phyloP scores from a whole-genome alignment of 2,329 filamentous ascomycete species.

The Cladosporium austrohemisphaericum region DNA sequence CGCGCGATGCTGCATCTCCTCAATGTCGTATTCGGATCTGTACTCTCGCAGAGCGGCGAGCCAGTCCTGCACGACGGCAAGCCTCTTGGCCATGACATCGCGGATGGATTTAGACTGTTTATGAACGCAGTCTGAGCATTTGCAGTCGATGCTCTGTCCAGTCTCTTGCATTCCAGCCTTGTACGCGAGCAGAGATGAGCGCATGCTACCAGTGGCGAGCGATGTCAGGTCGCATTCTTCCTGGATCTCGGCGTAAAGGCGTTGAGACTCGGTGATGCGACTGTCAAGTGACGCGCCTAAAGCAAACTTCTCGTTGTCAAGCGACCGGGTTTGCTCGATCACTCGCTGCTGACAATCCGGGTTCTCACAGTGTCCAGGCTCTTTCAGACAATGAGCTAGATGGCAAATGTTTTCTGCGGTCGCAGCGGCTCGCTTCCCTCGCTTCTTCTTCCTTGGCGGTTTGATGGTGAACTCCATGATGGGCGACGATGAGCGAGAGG shows the following conservation, averaged over 20 bases:
- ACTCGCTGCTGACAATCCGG: neutral
- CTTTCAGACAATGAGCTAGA: neutral
- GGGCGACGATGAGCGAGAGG: no score
- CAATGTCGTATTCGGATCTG: no score
- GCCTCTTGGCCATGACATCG: no score
- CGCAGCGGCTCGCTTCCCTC: neutral
- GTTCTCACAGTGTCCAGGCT: neutral
- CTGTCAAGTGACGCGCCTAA: neutral
- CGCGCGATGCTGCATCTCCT: no score
- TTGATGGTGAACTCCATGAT: no score
- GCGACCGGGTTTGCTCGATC: neutral
- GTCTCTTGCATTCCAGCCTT: neutral
- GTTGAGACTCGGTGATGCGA: neutral
- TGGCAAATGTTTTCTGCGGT: neutral
- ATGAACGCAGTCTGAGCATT: no score
- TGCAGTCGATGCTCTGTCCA: no score
- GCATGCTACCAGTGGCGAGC: neutral
- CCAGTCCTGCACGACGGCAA: no score
- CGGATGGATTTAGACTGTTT: no score
- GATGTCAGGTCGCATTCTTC: neutral
- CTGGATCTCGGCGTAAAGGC: neutral
- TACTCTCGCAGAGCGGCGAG: no score
- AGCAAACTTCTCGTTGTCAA: neutral
- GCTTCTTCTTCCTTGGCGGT: neutral
- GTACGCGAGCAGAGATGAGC: neutral